A percentile compares a stretch with the other conserved stretches of the same genome.
Conservation (phyloP, 768 basidiomycete species). For the Amanita phalloides region DNA sequence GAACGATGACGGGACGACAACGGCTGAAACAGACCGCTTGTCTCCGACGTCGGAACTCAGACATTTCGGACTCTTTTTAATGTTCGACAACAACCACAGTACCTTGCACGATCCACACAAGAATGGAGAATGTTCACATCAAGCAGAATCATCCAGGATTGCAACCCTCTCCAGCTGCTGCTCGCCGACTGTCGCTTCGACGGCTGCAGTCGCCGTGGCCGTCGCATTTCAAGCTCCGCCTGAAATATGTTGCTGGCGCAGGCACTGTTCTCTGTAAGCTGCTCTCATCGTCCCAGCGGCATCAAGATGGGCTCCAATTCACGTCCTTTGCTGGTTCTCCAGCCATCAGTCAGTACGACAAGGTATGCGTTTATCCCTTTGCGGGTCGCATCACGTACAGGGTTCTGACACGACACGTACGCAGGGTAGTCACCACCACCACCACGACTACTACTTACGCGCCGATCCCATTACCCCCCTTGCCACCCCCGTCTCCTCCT, state of each 20-base stretch:
- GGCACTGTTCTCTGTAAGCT: conserved; percentile 7
- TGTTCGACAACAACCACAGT: not conserved
- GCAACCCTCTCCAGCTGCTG: too few species aligned
- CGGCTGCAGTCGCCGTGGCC: not conserved
- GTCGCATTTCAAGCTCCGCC: not conserved
- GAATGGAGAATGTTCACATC: too few species aligned
- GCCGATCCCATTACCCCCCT: conserved; percentile 70
- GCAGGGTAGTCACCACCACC: conserved; percentile 83
- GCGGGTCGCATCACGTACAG: not conserved
- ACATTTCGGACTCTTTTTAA: not conserved
- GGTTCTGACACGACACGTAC: conserved; percentile 15
- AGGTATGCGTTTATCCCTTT: conserved; percentile 39
- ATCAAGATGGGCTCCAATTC: conserved; percentile 47
- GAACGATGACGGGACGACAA: not conserved
- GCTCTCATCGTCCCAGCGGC: conserved; percentile 14
- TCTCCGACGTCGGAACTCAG: not conserved
- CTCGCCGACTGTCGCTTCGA: not conserved
- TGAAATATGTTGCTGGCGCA: not conserved
- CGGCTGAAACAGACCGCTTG: not conserved
- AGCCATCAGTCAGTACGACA: conserved; percentile 78
- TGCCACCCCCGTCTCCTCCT: conserved; percentile 61
- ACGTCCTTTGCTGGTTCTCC: conserved; percentile 61
- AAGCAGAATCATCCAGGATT: too few species aligned
- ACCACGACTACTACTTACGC: conserved; percentile 86
- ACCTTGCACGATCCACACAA: too few species aligned